Base-by-base conservation (phyloP, 2,329 filamentous ascomycete genomes). In the Lanzia echinophila region DNA sequence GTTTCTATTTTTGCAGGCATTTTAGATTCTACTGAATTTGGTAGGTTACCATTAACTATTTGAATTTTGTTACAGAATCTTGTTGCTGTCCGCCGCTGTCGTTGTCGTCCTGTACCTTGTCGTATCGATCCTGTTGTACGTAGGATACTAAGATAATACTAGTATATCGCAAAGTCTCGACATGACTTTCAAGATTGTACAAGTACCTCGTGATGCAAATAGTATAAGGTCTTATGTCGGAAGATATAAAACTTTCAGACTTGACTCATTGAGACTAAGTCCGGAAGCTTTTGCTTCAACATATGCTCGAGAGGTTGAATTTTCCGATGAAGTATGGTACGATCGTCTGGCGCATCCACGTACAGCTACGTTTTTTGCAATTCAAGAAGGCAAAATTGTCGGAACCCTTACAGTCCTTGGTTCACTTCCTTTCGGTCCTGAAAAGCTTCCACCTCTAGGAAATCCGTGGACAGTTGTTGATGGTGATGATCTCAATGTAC, bases 211-310 rank as follows among this genome's bases (percentile, higher is more conserved):
- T 53, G 60, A 64, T 38, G 58, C 61, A 19, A 60, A 61, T 22
- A 56, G 55, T 53, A 48, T 62, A 28, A 54, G 51, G 34, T 42
- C 38, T 32, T 58, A 56, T 48, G 42, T 63, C 42, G 58, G 60
- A 44, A 57, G 50, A 15, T 61, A 60, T 55, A 66, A 66, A 24
- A 56, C 53, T 2, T 64, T 64, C 47, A 62, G 63, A 49, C 61
- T 65, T 12, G 44, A 62, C 11, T 54, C 61, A 1, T 55, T 65
- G 15, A 57, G 62, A 45, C 55, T 56, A 2, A 56, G 58, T n/a
- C 65, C 65, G 4, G 56, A 63, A 66, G 66, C 68, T 19, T 73
- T 73, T 56, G 67, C 67, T 3, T 73, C 72, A 19, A 73, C 64
- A 3, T 68, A 71, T 53, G 65, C 61, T 28, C 63, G 68, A 50